Percentiles rank a stretch among this genome's conserved stretches.
Evolutionary conservation across 2,329 filamentous ascomycete species (phyloP).

Genomic region (Colletotrichum karsti): DNA sequence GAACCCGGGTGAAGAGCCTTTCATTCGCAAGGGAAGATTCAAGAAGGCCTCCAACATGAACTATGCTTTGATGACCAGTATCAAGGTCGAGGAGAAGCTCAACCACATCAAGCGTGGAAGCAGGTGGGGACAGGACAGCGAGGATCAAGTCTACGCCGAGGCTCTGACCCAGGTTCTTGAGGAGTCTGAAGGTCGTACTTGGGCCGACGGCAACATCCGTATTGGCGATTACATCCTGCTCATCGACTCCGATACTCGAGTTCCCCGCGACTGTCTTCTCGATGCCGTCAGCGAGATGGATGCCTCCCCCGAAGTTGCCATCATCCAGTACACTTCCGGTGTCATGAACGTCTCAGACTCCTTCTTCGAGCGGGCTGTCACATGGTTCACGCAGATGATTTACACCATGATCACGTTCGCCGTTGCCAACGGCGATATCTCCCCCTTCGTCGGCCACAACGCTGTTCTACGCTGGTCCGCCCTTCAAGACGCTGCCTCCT

Average conservation of each 20-base stretch:
- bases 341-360: conserved; percentile 80
- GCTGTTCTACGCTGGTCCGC: conserved; percentile 74
- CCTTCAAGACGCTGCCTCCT: conserved; percentile 43
- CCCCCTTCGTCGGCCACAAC: conserved; percentile 82
- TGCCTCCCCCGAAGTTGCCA: conserved; percentile 73
- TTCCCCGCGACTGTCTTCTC: conserved; percentile 73
- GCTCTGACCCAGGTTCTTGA: conserved; percentile 55
- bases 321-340: conserved; percentile 76
- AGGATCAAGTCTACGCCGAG: conserved; percentile 52
- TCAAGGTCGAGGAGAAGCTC: conserved; percentile 63
- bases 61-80: conserved; percentile 64
- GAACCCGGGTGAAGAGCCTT: conserved; percentile 55
- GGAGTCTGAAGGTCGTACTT: conserved; percentile 60
- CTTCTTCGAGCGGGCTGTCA: conserved; percentile 79
- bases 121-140: conserved; percentile 47
- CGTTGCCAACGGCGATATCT: conserved; percentile 75
- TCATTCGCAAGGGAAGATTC: conserved; percentile 67
- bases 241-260: conserved; percentile 74
- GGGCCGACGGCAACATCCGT: conserved; percentile 65
- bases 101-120: conserved; percentile 47
- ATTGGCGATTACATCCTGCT: conserved; percentile 71
- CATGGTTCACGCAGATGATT: conserved; percentile 82
- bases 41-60: conserved; percentile 78
- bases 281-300: conserved; percentile 79
- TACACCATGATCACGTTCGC: conserved; percentile 78